phyloP scores from a whole-genome alignment of 2,329 filamentous ascomycete species.

The Aureobasidium musti region DNA sequence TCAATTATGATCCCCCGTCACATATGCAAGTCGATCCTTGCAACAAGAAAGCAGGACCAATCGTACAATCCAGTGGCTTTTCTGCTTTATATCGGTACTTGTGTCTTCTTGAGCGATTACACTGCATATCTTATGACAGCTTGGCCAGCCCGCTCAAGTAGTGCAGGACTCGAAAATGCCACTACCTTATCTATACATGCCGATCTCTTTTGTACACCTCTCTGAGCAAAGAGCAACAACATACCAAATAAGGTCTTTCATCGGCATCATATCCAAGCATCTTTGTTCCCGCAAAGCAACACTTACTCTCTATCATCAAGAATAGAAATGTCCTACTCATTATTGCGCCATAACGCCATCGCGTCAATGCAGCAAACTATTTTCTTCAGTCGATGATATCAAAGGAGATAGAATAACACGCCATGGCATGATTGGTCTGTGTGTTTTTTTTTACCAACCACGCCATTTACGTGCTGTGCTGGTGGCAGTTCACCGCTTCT shows the following conservation, averaged over 20 bases:
- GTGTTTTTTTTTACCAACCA: not conserved
- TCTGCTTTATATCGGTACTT: not conserved
- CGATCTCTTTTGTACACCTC: not conserved
- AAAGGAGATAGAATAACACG: not conserved
- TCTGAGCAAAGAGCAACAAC: not conserved
- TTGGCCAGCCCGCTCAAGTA: not conserved
- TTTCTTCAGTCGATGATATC: too few species aligned
- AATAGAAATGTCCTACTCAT: not conserved
- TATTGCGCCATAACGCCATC: not conserved
- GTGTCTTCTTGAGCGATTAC: slow-evolving; percentile 8
- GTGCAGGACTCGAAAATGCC: slow-evolving; percentile 3
- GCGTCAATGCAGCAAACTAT: not conserved
- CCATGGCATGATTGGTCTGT: slow-evolving; percentile 24
- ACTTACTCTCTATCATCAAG: not conserved
- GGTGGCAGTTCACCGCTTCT: slow-evolving; percentile 14
- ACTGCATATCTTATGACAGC: slow-evolving; percentile 11
- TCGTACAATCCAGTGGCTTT: not conserved
- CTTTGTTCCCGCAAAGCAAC: not conserved
- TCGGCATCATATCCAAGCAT: not conserved
- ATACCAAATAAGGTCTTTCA: not conserved
- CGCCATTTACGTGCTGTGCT: not conserved
- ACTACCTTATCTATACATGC: slow-evolving; percentile 13
- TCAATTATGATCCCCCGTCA: not conserved
- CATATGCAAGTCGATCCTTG: not conserved
- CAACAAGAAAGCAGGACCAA: not conserved